These are phyloP conservation scores for Pelargonium citronellum DNA, from an alignment of 441 rosid species.

Conservation along the genomic window DNA sequence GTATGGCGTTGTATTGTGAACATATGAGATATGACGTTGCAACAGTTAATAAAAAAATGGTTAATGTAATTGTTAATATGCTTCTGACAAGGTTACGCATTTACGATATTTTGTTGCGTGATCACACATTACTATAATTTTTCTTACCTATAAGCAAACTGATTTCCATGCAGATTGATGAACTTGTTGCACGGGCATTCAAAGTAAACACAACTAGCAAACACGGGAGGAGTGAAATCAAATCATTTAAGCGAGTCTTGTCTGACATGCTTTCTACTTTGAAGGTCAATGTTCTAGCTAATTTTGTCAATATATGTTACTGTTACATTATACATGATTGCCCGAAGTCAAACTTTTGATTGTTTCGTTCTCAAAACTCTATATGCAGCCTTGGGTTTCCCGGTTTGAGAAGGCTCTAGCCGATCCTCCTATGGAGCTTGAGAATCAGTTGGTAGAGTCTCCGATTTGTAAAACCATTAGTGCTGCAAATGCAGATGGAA, in stretches of 20 bases:
- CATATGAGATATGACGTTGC: background rate
- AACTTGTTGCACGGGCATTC: constrained; percentile 63
- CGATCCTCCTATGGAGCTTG: constrained; percentile 20
- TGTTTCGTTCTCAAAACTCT: constrained; percentile 24
- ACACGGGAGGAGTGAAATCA: constrained; percentile 50
- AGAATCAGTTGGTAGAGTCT: constrained; percentile 26
- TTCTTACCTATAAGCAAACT: constrained; percentile 4
- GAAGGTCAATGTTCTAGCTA: constrained; percentile 41
- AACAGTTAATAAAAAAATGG: background rate
- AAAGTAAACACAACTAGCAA: constrained; percentile 35
- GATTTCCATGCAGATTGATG: constrained; percentile 54
- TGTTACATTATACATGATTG: background rate
- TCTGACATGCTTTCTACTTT: constrained; percentile 55
- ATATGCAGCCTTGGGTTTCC: constrained; percentile 82
- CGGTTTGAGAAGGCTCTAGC: constrained; percentile 46
- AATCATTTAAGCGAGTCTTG: constrained; percentile 46
- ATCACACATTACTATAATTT: constrained; percentile 4
- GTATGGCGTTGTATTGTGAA: background rate
- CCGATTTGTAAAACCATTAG: constrained; percentile 23
- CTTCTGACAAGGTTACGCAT: background rate
- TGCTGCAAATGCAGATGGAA: constrained; percentile 26
- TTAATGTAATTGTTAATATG: background rate
- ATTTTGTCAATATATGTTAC: background rate
- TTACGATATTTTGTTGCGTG: background rate
- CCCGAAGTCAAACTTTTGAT: background rate